Conservation (phyloP, 2,329 filamentous ascomycete species). For the Alternaria ventricosa region DNA sequence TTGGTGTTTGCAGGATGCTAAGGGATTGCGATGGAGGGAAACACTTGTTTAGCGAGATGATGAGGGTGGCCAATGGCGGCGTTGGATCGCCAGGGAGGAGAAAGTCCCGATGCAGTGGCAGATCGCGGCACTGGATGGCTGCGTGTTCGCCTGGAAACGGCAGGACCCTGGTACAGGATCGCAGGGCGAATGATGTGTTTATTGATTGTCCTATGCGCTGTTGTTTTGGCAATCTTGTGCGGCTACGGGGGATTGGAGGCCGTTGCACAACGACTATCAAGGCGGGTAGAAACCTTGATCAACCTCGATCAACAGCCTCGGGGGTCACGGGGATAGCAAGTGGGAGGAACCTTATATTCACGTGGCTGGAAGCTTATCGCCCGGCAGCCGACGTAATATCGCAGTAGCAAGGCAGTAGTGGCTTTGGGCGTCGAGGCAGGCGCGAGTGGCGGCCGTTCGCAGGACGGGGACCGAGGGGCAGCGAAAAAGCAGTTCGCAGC, state of each 20-base stretch:
- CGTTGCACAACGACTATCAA: background rate
- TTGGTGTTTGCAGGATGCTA: slow-evolving; percentile 4
- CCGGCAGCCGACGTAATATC: slow-evolving; percentile 7
- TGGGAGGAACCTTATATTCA: slow-evolving; percentile 3
- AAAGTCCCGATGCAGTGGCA: slow-evolving; percentile 3
- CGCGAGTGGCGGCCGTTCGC: background rate
- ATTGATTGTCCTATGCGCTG: background rate
- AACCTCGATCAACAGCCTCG: background rate
- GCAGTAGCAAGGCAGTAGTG: slow-evolving; percentile 10
- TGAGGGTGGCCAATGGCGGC: slow-evolving; percentile 7
- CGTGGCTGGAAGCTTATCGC: background rate
- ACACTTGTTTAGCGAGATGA: slow-evolving; percentile 2
- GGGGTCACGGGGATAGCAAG: background rate
- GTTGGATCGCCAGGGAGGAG: background rate
- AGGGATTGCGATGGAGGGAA: slow-evolving; percentile 1
- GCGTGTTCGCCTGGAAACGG: background rate
- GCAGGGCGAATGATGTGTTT: background rate
- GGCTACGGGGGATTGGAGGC: background rate
- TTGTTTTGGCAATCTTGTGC: background rate
- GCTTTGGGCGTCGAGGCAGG: background rate
- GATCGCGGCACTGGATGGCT: background rate
- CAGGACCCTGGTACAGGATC: background rate
- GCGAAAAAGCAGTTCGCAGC: slow-evolving; percentile 1
- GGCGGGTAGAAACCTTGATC: background rate
- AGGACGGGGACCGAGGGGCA: background rate